Evolutionary conservation across 331 rosid species (phyloP).

Genomic region (Rhamnella rubrinervis): DNA sequence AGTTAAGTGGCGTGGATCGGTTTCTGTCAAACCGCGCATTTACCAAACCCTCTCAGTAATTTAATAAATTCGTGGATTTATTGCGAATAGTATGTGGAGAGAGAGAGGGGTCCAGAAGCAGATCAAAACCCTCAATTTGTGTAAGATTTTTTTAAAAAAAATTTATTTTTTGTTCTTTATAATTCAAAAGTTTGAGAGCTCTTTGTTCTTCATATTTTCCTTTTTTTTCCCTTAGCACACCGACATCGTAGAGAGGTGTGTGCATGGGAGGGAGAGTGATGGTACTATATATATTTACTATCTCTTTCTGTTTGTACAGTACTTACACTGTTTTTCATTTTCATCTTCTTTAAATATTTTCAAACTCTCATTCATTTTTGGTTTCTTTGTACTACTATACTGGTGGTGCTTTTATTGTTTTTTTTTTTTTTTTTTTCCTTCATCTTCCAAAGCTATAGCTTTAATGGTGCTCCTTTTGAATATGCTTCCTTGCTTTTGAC

Average conservation of each 20-base stretch:
- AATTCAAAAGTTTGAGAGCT: neutral
- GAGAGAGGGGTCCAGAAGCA: neutral
- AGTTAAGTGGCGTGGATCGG: conserved; percentile 47
- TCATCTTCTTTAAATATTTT: conserved; percentile 2
- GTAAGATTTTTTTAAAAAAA: neutral
- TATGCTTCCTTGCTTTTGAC: neutral
- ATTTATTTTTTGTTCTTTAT: neutral
- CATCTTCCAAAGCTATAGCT: no score
- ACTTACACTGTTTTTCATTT: neutral
- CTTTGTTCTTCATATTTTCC: neutral
- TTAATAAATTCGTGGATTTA: conserved; percentile 46
- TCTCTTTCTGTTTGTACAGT: neutral
- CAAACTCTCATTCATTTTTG: neutral
- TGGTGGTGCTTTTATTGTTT: no score
- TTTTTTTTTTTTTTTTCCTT: no score
- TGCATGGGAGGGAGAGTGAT: conserved; percentile 10
- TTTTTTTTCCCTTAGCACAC: conserved; percentile 8
- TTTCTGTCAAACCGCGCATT: conserved; percentile 57
- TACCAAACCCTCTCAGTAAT: conserved; percentile 38
- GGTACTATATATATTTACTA: conserved; percentile 7
- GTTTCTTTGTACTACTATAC: no score
- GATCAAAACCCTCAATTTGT: neutral
- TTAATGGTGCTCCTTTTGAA: no score
- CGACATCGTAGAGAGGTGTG: conserved; percentile 19
- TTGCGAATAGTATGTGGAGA: conserved; percentile 14